phyloP scores from a whole-genome alignment of 768 basidiomycete genomes.

The Mycena rosella region DNA sequence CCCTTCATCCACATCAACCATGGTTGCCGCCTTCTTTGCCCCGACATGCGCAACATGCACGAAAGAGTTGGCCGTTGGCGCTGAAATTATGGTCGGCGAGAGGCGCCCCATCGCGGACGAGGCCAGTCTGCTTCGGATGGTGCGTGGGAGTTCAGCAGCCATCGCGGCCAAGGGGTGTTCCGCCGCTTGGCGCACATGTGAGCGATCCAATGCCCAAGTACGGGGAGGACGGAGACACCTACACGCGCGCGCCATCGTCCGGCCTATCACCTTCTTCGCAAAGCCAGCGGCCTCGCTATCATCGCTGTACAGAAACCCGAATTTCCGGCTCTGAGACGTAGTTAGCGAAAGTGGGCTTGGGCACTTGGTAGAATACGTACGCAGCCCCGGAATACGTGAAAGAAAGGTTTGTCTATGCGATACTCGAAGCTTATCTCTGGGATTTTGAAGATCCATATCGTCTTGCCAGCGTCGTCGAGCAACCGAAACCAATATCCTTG shows the following conservation, averaged over 20 bases:
- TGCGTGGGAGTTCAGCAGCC: conserved; percentile 30
- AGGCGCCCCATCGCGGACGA: conserved; percentile 38
- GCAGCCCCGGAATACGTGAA: conserved; percentile 89
- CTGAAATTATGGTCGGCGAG: conserved; percentile 64
- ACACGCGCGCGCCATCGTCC: conserved; percentile 44
- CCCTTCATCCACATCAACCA: conserved; percentile 65
- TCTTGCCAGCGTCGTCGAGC: conserved; percentile 53
- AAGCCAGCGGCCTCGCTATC: conserved; percentile 62
- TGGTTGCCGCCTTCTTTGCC: conserved; percentile 42
- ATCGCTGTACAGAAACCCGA: conserved; percentile 64
- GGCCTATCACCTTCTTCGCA: conserved; percentile 52
- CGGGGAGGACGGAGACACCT: not conserved
- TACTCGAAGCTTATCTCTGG: conserved; percentile 72
- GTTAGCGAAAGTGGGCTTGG: conserved; percentile 46
- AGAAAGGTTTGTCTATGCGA: conserved; percentile 89
- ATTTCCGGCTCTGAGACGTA: conserved; percentile 64
- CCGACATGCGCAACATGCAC: conserved; percentile 75
- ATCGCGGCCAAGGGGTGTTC: conserved; percentile 18
- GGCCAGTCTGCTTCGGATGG: conserved; percentile 29
- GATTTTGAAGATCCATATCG: conserved; percentile 78
- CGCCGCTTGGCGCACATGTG: conserved; percentile 4
- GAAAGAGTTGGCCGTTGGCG: conserved; percentile 71
- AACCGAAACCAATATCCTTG: conserved; percentile 39
- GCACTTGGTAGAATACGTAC: conserved; percentile 63
- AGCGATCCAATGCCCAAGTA: not conserved